Evolutionary conservation across 1,284 basidiomycete species (phyloP), one percentile per base, ranked within the genome.

Genomic region (Puccinia hordei): DNA sequence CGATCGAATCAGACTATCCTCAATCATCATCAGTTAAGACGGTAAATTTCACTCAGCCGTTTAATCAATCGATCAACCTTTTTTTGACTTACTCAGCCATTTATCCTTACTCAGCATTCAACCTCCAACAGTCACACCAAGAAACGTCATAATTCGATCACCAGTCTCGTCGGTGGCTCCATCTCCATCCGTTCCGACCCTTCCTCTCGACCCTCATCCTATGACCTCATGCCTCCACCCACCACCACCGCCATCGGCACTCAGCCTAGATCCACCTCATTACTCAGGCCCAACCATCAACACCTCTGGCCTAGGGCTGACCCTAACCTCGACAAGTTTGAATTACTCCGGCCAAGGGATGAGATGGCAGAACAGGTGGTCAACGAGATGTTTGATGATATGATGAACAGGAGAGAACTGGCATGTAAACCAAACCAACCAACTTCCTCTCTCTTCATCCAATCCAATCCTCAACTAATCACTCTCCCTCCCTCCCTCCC

Each of bases 311-410:
- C 77, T 22, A 0, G 27, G 1, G 66, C 77, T n/a, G 77, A 79
- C 68, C 65, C 66, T 17, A 61, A 63, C 35, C 22, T 15, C 22
- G 77, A 79, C 15, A 79, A 80, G 24, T 80, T 80, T 46, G 69
- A 80, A 65, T 55, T 73, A 1, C 8, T 53, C 12, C 5, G 77
- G 19, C 77, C 77, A 8, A 44, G 77, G 35, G 77, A 80, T 53
- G 76, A 51, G 27, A 0, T 12, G 12, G 69, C 68, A 4, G 77
- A 61, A 35, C n/a, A 72, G 24, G 38, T 73, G 33, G 69, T 80
- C 9, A 68, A 72, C n/a, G 77, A 80, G 61, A 80, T 80, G 77
- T 73, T 80, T 53, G 77, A 69, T 22, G 68, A 80, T 30, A 80
- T 79, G 77, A 80, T 80, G 77, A 59, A 73, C 24, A 27, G 77